Evolutionary conservation across 345 rosid genomes (phyloP), one percentile per base, ranked within the genome.

Genomic region (Gossypium mustelinum): DNA sequence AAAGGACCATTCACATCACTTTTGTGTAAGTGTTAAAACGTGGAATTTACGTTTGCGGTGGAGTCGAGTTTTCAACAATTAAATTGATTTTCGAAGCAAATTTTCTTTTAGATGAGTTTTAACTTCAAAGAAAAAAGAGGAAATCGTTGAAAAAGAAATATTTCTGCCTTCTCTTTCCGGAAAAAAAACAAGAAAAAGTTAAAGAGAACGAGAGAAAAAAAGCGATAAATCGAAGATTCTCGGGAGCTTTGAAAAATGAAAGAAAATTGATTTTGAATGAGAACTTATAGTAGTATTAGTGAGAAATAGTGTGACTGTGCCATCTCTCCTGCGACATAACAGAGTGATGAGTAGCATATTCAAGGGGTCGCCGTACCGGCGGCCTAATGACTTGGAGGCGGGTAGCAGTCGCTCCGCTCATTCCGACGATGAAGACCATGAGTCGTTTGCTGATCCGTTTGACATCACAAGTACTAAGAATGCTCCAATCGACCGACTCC

Each of bases 381-480:
- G 73, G 44, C 81, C 70, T 12, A 72, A 55, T 27, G 93, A 90
- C 61, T 9, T 81, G 79, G 96, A 90, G 81, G 89, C 86, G 71
- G 88, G 87, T 24, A 76, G 75, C 54, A 55, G 72, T 41, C 78
- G 72, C 67, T 79, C 81, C 14, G 75, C 14, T 17, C 74, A 65
- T 24, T 34, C 13, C 2, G 88, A 56, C 0, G 79, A 78, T 3
- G 78, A 76, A 4, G 60, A 55, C 0, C 80, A 81, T 2, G 79
- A 76, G 14, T 44, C 50, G 2, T 78, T 82, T 48, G 81, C 82
- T 18, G 84, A 80, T 81, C 90, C 97, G 0, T 96, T 96, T 70
- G 74, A 85, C 29, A 89, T 96, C 77, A 7, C 87, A 27, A 85
- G 84, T 17, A 92, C 98, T 57, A 96, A 96, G 81, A 85, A 93